Base-by-base conservation (phyloP, 1,139 yeast genomes). In the Scheffersomyces quercinus region DNA sequence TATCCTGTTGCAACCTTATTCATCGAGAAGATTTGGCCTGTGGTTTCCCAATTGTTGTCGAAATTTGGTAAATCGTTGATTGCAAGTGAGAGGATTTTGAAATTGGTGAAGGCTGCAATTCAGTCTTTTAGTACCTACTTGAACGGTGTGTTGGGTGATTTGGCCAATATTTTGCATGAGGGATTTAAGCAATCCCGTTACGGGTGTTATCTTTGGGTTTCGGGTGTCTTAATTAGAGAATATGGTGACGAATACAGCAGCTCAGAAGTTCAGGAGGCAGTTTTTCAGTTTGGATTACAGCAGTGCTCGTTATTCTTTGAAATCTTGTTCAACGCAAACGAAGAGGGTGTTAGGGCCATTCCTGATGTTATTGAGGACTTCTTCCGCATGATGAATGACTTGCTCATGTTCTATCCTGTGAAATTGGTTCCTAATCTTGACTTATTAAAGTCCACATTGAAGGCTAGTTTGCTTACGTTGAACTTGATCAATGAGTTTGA, bases 131-230 rank as follows among this genome's bases (percentile, higher is more conserved):
- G 81, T 44, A 70, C 79, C n/a, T 86, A 80, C 56, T 67, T 89
- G 48, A 70, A 77, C 37, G 82, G 86, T 2, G 72, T 86, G 28
- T 69, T 91, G 30, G 80, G 83, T 3, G 73, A 80, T 10, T 75
- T 89, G 39, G 91, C 90, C 1, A 77, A 73, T 44, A 70, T 79
- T 15, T 69, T 85, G 50, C 74, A 88, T 46, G 73, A 75, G 35
- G 93, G 95, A 5, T 91, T 89, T 67, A 75, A 82, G 39, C 67
- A 70, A 38, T 85, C 85, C 29, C 80, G 82, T 36, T 81, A 70
- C 57, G 97, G 97, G 2, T 88, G 96, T 61, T 91, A 85, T 59
- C 68, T 91, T 46, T 91, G 96, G 95, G 95, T 88, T 13, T 85
- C 96, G 3, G 97, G 97, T 4, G 78, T 88, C 4, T 70, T 89